Evolutionary conservation across 2,329 filamentous ascomycete species (phyloP), one percentile per base, ranked within the genome.

Genomic region (Claviceps sp.): DNA sequence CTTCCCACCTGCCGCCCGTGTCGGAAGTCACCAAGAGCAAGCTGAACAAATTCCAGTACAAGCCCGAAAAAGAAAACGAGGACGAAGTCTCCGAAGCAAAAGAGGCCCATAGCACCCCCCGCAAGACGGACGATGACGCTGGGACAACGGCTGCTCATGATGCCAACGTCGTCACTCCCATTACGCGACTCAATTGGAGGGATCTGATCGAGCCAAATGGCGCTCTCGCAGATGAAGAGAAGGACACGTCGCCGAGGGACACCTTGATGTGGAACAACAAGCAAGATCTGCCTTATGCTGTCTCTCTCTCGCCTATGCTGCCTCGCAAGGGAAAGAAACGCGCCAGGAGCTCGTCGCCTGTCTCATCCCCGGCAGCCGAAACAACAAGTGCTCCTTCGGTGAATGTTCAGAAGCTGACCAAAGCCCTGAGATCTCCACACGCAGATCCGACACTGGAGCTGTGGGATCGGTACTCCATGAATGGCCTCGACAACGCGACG

Each of bases 361-460:
- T 75, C 2, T 82, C 82, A 5, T 89, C 86, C 1, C 85, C 87
- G 1, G 74, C 76, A 47, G 55, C 67, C 16, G 69, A 76, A 14
- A 73, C 70, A 49, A 59, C 67, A 5, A 66, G 63, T 26, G 68
- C 70, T 1, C 71, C 73, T 6, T 61, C 74, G 0, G 69, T 83
- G 55, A 79, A 85, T 58, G 67, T 82, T 41, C 76, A 79, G 60
- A 73, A 75, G 56, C 67, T 84, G 43, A 75, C 77, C 41, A 72
- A 76, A 51, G 72, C 78, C 0, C 66, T 87, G 44, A 82, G 77
- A 57, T 85, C 84, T 1, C 82, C 83, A 13, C 79, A 84, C 56
- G 76, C 81, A 36, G 85, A 90, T 60, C 84, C 87, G 40, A 85
- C 84, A 2, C 67, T 84, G 36, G 85, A 90, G 56, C 67, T 90